Conservation (phyloP, 2,329 filamentous ascomycete species). For the Aspergillus neotritici region DNA sequence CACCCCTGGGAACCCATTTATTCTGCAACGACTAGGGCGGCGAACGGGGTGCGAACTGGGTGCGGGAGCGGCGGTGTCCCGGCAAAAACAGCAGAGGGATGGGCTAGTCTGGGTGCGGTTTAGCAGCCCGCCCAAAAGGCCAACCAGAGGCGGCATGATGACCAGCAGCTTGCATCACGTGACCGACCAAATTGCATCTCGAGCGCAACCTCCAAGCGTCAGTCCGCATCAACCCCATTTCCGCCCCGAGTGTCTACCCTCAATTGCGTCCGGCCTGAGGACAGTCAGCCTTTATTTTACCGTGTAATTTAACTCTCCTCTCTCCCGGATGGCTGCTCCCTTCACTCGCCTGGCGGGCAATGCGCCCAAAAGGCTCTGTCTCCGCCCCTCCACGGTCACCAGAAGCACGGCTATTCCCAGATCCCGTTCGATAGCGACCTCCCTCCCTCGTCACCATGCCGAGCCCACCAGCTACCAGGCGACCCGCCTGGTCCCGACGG, state of each 20-base stretch:
- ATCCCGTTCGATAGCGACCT: constrained; percentile 53
- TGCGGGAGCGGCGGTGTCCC: not conserved
- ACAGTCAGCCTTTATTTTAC: constrained; percentile 21
- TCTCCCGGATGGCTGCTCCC: constrained; percentile 52
- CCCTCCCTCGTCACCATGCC: constrained; percentile 50
- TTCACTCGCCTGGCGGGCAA: constrained; percentile 56
- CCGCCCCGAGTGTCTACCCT: constrained; percentile 27
- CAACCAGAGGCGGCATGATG: constrained; percentile 34
- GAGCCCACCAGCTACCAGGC: constrained; percentile 45
- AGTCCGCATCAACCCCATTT: constrained; percentile 23
- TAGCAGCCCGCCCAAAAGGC: constrained; percentile 15
- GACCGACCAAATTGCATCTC: constrained; percentile 31
- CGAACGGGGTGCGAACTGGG: not conserved
- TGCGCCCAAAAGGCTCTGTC: constrained; percentile 55
- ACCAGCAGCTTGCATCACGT: constrained; percentile 32
- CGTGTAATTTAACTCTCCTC: constrained; percentile 15
- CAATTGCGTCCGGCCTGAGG: constrained; percentile 36
- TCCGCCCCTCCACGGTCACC: constrained; percentile 46
- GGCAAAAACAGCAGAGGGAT: not conserved
- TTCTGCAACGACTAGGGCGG: constrained; percentile 6
- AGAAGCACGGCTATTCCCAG: constrained; percentile 39
- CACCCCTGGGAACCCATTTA: constrained; percentile 16
- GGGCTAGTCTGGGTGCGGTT: constrained; percentile 9
- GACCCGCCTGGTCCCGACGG: constrained; percentile 54
- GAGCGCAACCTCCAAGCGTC: constrained; percentile 29